Evolutionary conservation across 768 basidiomycete species (phyloP).

Genomic region (Lactarius evosmus): DNA sequence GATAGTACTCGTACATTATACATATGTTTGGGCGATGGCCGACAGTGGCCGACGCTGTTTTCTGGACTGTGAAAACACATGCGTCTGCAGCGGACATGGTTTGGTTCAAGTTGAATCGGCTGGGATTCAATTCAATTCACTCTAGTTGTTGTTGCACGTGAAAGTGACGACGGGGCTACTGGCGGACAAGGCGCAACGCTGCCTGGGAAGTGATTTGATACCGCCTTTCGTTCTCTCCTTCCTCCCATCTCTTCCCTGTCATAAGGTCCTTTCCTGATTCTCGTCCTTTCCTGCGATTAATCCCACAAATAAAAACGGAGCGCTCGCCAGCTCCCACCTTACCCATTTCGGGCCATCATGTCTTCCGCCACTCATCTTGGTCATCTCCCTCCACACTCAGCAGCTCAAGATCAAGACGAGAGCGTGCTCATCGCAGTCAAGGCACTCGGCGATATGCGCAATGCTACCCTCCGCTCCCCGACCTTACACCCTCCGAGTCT

Average conservation of each 20-base stretch:
- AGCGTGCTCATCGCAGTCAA: constrained; percentile 74
- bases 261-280: neutral
- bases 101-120: neutral
- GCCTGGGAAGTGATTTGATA: neutral
- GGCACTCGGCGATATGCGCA: constrained; percentile 75
- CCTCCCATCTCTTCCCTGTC: neutral
- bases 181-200: no score
- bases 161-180: constrained; percentile 13
- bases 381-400: constrained; percentile 10
- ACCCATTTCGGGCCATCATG: constrained; percentile 12
- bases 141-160: constrained; percentile 15
- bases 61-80: constrained; percentile 5
- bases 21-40: constrained; percentile 26
- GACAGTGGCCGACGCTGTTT: constrained; percentile 12
- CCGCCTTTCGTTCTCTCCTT: neutral
- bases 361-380: constrained; percentile 16
- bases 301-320: neutral
- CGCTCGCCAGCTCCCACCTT: neutral
- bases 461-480: constrained; percentile 3
- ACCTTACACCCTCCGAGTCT: constrained; percentile 26
- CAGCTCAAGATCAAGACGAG: constrained; percentile 61
- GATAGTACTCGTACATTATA: constrained; percentile 27
- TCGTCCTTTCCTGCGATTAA: neutral
- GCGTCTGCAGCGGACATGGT: no score
- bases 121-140: neutral